phyloP scores from a whole-genome alignment of 805 yeast genomes.

The Hanseniaspora pseudoguilliermondii region DNA sequence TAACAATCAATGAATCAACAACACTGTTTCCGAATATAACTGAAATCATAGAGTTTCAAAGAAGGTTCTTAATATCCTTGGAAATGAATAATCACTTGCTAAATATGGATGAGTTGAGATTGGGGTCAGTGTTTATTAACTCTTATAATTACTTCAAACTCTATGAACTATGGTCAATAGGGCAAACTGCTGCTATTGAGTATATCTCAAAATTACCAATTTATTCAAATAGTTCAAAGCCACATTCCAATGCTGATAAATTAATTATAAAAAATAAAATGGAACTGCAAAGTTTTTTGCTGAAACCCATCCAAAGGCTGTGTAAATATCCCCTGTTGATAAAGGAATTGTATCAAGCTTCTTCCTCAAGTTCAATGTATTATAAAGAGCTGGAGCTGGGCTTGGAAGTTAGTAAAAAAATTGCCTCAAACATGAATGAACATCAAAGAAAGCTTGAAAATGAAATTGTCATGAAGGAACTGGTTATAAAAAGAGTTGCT shows the following conservation, averaged over 20 bases:
- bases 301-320: conserved; percentile 92
- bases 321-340: conserved; percentile 85
- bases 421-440: conserved; percentile 81
- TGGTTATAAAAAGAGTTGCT: conserved; percentile 51
- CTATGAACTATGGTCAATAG: conserved; percentile 89
- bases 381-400: conserved; percentile 63
- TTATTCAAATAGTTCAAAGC: conserved; percentile 22
- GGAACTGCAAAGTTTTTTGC: conserved; percentile 76
- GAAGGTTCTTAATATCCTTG: conserved; percentile 73
- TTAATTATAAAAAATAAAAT: conserved; percentile 70
- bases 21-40: conserved; percentile 72
- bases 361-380: conserved; percentile 33
- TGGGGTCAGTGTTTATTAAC: conserved; percentile 79
- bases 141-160: conserved; percentile 75
- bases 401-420: conserved; percentile 59
- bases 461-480: conserved; percentile 51
- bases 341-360: conserved; percentile 53
- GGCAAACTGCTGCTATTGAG: conserved; percentile 77
- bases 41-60: conserved; percentile 80
- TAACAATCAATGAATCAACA: conserved; percentile 69
- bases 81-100: conserved; percentile 78
- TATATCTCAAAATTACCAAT: conserved; percentile 37
- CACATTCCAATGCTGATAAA: conserved; percentile 36
- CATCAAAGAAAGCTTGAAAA: conserved; percentile 88
- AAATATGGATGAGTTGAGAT: conserved; percentile 53